Evolutionary conservation across 257 asterid genomes (phyloP), one percentile per base, ranked within the genome.

Genomic region (Capsicum baccatum): DNA sequence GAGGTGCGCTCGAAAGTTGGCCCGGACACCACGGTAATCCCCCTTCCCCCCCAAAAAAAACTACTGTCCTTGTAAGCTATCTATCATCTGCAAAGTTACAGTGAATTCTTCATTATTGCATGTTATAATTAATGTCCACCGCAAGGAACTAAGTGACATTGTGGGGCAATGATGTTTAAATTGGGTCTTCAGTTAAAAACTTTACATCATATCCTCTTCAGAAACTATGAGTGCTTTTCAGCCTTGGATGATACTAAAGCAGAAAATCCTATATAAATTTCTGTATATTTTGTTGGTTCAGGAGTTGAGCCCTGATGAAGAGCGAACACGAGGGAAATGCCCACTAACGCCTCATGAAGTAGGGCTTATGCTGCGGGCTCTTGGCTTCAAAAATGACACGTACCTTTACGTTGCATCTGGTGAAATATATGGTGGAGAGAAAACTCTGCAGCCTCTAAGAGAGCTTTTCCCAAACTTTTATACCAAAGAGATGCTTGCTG

Each of bases 301-400:
- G 98, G 98, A 95, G 84, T 83, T 89, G 80, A 94, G 91, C 88
- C 97, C 99, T 10, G 99, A 97, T 86, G 99, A 97, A 89, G 99
- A 95, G 88, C 86, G 99, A 80, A 84, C 90, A 52, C 92, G 99
- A 81, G 99, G 99, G 87, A 97, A 91, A 88, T 97, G 99, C 86
- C 99, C 99, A 81, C 91, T 97, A 87, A 97, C 99, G 79, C 99
- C 99, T 70, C 95, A 91, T 81, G 99, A 97, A 89, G 98, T 97
- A 11, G 99, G 99, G 76, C 89, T 97, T 89, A 91, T 95, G 96
- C 91, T 97, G 87, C 94, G 97, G 70, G 99, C 98, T 80, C 97
- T 97, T 85, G 98, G 95, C 85, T 97, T 97, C 84, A 91, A 88
- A 84, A 97, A 97, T 85, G 95, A 88, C 89, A 94, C 99, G 0